Evolutionary conservation across 352 stramenopile genomes (phyloP).

Genomic region (Pythium utonaiense): DNA sequence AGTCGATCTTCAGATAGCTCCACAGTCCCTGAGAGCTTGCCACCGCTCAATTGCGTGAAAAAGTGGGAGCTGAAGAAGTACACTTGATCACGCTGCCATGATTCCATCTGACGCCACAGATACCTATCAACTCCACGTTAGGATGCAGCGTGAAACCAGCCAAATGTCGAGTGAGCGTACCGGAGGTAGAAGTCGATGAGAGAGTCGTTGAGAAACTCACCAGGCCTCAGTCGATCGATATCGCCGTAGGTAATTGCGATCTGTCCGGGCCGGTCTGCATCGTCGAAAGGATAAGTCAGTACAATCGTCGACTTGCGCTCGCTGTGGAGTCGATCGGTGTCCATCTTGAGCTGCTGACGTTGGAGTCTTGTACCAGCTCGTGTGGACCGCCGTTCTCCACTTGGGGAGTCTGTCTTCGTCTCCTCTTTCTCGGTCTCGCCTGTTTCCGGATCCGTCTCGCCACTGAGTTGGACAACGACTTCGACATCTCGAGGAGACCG

Average conservation of each 20-base stretch:
- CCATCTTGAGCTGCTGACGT: conserved; percentile 12
- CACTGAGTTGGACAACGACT: conserved; percentile 21
- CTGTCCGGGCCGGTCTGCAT: conserved; percentile 34
- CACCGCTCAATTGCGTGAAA: conserved; percentile 87
- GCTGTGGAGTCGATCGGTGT: conserved; percentile 10
- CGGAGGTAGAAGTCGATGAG: conserved; percentile 93
- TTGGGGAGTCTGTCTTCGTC: background rate
- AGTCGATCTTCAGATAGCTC: conserved; percentile 41
- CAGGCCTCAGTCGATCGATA: conserved; percentile 80
- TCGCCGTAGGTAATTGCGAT: conserved; percentile 86
- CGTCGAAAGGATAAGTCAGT: conserved; percentile 67
- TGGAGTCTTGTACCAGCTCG: conserved; percentile 7
- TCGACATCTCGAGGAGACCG: conserved; percentile 16
- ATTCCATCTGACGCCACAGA: conserved; percentile 59
- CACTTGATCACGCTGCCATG: conserved; percentile 55
- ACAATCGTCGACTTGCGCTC: conserved; percentile 26
- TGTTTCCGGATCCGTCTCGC: conserved; percentile 3
- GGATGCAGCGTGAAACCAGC: too few species aligned
- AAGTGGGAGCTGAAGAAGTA: conserved; percentile 97
- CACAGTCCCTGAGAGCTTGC: conserved; percentile 25
- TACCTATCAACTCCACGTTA: conserved; percentile 32
- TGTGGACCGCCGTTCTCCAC: conserved; percentile 12
- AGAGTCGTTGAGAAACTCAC: conserved; percentile 93
- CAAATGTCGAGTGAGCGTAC: conserved; percentile 23
- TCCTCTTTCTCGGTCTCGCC: background rate